Conservation (phyloP, 1,139 yeast genomes). For the Barnettozyma hawaiiensis region DNA sequence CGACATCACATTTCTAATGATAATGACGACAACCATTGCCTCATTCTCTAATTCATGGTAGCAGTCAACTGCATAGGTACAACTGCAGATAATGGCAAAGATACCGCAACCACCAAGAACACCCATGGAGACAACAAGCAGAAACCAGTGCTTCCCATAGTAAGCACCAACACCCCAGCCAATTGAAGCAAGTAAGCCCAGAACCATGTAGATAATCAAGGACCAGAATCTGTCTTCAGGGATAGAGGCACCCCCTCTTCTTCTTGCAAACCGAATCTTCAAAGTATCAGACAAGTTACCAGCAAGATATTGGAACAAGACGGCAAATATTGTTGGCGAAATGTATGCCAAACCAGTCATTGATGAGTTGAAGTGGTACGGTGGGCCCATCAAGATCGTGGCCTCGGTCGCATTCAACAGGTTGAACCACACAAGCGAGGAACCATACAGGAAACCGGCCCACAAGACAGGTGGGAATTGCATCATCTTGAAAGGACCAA, state of each 20-base stretch:
- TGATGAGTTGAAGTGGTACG: slow-evolving; percentile 38
- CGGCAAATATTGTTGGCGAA: slow-evolving; percentile 36
- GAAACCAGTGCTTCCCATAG: slow-evolving; percentile 43
- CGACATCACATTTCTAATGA: slow-evolving; percentile 37
- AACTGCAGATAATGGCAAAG: slow-evolving; percentile 47
- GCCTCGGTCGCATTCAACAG: slow-evolving; percentile 44
- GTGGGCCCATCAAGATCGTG: slow-evolving; percentile 36
- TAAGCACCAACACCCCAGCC: slow-evolving; percentile 42
- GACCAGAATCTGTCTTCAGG: slow-evolving; percentile 42
- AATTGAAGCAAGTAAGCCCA: slow-evolving; percentile 36
- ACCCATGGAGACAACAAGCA: slow-evolving; percentile 50
- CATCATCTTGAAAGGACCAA: slow-evolving; percentile 39
- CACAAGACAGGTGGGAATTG: slow-evolving; percentile 54
- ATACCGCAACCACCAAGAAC: slow-evolving; percentile 42
- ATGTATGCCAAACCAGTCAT: slow-evolving; percentile 39
- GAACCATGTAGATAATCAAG: slow-evolving; percentile 29
- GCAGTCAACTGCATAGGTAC: slow-evolving; percentile 50
- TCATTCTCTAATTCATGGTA: slow-evolving; percentile 51
- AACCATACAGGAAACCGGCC: slow-evolving; percentile 60
- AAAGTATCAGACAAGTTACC: slow-evolving; percentile 37
- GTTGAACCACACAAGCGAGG: slow-evolving; percentile 53
- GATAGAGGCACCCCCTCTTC: slow-evolving; percentile 33
- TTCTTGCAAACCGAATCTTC: slow-evolving; percentile 33
- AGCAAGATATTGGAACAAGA: slow-evolving; percentile 31
- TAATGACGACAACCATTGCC: slow-evolving; percentile 42